phyloP scores from a whole-genome alignment of 164 flowering plant species.

The Saururus chinensis region DNA sequence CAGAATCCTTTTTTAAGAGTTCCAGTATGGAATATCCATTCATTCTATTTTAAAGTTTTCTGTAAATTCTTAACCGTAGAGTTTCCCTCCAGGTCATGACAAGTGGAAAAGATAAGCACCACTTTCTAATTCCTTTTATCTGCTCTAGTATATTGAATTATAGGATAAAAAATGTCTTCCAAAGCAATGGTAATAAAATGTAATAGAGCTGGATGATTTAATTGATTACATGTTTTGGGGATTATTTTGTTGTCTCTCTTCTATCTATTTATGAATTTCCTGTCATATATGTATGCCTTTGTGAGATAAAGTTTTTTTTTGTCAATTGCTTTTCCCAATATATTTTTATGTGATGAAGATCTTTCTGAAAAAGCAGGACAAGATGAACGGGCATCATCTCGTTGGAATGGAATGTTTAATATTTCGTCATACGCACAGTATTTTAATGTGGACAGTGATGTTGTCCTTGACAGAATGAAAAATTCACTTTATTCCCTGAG shows the following conservation, averaged over 20 bases:
- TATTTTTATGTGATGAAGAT: not conserved
- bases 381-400: slow-evolving; percentile 48
- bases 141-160: no score
- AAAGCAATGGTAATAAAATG: no score
- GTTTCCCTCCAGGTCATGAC: not conserved
- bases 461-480: slow-evolving; percentile 67
- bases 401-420: slow-evolving; percentile 75
- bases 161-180: no score
- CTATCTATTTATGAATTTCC: no score
- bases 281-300: no score
- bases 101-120: no score
- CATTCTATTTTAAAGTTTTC: not conserved
- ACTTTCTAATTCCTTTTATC: no score
- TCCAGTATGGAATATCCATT: no score
- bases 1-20: not conserved
- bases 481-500: slow-evolving; percentile 58
- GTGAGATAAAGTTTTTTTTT: no score
- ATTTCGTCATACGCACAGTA: slow-evolving; percentile 77
- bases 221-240: no score
- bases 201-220: no score
- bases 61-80: not conserved
- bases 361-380: slow-evolving; percentile 32
- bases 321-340: not conserved
- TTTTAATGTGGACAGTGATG: slow-evolving; percentile 90
- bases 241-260: no score